Evolutionary conservation across 2,329 filamentous ascomycete genomes (phyloP), one percentile per base, ranked within the genome.

Genomic region (Sporothrix protearum): DNA sequence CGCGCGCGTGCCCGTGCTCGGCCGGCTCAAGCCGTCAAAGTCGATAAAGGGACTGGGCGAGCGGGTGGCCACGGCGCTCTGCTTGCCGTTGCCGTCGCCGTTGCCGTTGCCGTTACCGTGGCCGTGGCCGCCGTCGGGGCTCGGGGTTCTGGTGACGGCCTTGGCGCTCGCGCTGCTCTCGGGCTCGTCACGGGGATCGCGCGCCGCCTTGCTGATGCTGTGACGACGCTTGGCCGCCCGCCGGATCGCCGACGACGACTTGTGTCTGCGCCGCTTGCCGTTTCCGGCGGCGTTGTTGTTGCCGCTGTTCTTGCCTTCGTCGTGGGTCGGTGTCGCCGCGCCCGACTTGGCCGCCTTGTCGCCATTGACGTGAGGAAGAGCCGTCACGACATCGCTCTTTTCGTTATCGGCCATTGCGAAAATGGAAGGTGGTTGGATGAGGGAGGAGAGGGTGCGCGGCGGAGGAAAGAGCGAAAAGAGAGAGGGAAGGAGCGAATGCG

Each of bases 141-240:
- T 49, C 1, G 68, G 42, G 9, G 30, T 68, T 25, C 36, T 30
- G 39, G 63, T 42, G 12, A 28, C 45, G 16, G 33, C 22, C 57
- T 53, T 55, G 61, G 33, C 28, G 36, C 59, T 70, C 25, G 45
- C 25, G 59, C 49, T 67, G 36, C 47, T 45, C 33, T 51, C 57
- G 1, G 84, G 84, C 75, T 87, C 83, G 76, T 89, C 87, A 72
- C 86, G 82, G 19, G 86, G 86, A 76, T 89, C 88, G 72, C 87
- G 82, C n/a, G 87, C 87, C 3, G 87, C 86, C 75, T 88, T 88
- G 81, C 85, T 86, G 71, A 89, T 77, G 78, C 86, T 89, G 53
- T 70, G 71, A 25, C 71, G 71, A 30, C 71, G 71, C 55, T 63
- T 53, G 64, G 64, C 64, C 10, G 63, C 39, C 42, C 64, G 64